Evolutionary conservation across 73 alveolate genomes (phyloP), one percentile per base, ranked within the genome.

Genomic region (Paraurostyla sp.): DNA sequence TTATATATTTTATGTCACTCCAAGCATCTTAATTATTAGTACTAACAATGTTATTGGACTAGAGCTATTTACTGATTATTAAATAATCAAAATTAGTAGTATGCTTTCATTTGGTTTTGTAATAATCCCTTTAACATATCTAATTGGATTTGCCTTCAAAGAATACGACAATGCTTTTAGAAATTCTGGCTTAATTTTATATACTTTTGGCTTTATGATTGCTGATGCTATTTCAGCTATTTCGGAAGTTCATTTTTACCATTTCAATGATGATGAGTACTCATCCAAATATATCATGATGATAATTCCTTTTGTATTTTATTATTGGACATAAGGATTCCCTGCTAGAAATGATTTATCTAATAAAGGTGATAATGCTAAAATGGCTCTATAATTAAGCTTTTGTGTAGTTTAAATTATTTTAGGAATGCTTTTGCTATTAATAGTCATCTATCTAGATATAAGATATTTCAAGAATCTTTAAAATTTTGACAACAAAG

Each of bases 81-180:
- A 65, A 65, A 32, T 65, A 18, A 38, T 65, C 13, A 65, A 65
- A 36, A 65, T 65, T 38, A 65, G 82, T 36, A 20, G 48, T 15
- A 69, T 63, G 69, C 0, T 71, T 33, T 4, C 82, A 15, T 85
- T 85, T 48, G 88, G 93, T 40, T 71, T 75, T 22, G 49, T 49
- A 4, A 9, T 85, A 2, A 49, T 65, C 2, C 59, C 81, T 18
- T 16, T 54, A 0, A 85, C 87, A 3, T 85, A 85, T 52, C 36
- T 75, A 43, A 46, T 85, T 30, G 68, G 88, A 13, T 85, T 85
- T 63, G 36, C 45, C 18, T 85, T 85, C 76, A 11, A 57, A 41
- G 49, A 30, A n/a, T 38, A 25, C 4, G 51, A 71, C 22, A 50
- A 57, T 29, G 93, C 88, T 20, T 85, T 85, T 63, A 71, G 76